Base-by-base conservation (phyloP, 2,329 filamentous ascomycete genomes). In the Orbilia blumenaviensis region DNA sequence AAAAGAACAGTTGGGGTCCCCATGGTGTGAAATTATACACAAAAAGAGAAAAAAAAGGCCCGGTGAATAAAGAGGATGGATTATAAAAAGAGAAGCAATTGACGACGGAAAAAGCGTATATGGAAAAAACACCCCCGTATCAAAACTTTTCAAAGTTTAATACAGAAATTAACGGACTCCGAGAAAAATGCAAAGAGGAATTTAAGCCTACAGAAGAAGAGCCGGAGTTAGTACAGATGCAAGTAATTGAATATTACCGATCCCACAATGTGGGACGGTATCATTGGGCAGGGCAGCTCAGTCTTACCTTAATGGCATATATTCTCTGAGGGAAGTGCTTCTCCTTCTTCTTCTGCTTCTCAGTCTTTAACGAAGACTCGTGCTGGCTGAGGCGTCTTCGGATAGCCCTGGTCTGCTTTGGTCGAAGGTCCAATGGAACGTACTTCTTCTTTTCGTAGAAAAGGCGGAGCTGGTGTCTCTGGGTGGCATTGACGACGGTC, bases 401-500 rank as follows among this genome's bases (percentile, higher is more conserved):
- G 87, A 98, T 96, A 84, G 94, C 95, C 83, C 95, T 94, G 84
- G 95, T 99, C 88, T 95, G 90, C 92, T 98, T 98, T 84, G 93
- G 86, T 86, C 95, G 92, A 88, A 99, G 94, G 86, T 99, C 96
- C 85, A 99, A 93, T 80, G 95, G 95, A 80, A 93, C 87, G 90
- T 97, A 97, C 89, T 97, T 98, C 92, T 98, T 98, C 91, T 91
- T 92, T 90, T 97, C 96, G 91, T 99, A 99, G 92, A 98, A 98
- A 81, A 98, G 89, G 83, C 94, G 93, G 83, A 99, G 93, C 88
- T 98, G 94, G 81, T 93, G 89, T 85, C 96, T 92, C 89, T 99
- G 95, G 90, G 96, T 98, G 87, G 93, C 91, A 90, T 98, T 99
- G 91, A 99, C 97, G 88, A 99, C 89, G 86, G 95, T 99, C 83